A percentile compares a stretch with the other conserved stretches of the same genome.
Conservation (phyloP, 2,329 filamentous ascomycete species). For the Aureobasidium namibiae region DNA sequence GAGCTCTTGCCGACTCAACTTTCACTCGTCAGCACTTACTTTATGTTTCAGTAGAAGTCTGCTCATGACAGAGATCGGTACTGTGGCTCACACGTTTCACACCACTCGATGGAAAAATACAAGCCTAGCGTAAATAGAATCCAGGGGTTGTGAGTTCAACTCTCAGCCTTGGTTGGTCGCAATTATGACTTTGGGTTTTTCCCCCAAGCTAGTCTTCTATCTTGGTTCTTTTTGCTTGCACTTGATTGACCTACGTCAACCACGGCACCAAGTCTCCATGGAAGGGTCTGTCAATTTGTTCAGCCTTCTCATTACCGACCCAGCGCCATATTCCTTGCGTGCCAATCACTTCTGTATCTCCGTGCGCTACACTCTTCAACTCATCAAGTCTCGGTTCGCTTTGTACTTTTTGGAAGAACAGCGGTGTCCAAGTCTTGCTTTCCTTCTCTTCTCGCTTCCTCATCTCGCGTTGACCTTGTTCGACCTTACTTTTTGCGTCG, state of each 20-base stretch:
- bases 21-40: too few relatives aligned
- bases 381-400: conserved; percentile 23
- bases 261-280: conserved; percentile 2
- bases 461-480: conserved; percentile 30
- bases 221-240: too few relatives aligned
- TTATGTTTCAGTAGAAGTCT: too few relatives aligned
- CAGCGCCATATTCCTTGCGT: not conserved
- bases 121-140: too few relatives aligned
- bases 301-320: not conserved
- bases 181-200: too few relatives aligned
- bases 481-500: conserved; percentile 23
- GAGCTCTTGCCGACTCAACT: too few relatives aligned
- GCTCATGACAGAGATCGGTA: too few relatives aligned
- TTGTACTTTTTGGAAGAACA: conserved; percentile 33
- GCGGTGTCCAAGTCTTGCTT: conserved; percentile 29
- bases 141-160: too few relatives aligned
- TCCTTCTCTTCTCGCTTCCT: conserved; percentile 30
- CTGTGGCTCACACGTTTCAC: too few relatives aligned
- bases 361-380: conserved; percentile 13
- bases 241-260: not conserved
- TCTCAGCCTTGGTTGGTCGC: too few relatives aligned
- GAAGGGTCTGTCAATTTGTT: not conserved
- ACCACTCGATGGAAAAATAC: too few relatives aligned
- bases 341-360: not conserved
- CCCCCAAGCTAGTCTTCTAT: too few relatives aligned